Conservation (phyloP, 2,329 filamentous ascomycete species). For the Colletotrichum melonis region DNA sequence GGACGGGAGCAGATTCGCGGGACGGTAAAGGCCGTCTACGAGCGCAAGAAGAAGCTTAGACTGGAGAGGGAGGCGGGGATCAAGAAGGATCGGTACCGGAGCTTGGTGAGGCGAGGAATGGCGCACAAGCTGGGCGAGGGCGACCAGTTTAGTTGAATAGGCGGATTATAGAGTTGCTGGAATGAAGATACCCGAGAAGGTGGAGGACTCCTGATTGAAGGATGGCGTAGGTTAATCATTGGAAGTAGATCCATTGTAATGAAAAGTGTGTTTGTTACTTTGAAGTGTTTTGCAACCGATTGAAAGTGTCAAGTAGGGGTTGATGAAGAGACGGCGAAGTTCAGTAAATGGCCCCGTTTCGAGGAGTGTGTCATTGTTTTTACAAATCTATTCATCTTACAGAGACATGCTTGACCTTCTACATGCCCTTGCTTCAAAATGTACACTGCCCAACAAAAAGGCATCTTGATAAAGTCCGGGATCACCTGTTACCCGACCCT, state of each 20-base stretch:
- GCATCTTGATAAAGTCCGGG: conserved; percentile 16
- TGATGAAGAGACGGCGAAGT: too few species aligned
- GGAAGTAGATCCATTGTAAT: too few species aligned
- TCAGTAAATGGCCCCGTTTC: conserved; percentile 14
- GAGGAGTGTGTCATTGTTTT: conserved; percentile 42
- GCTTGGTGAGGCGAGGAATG: conserved; percentile 60
- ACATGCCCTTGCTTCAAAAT: conserved; percentile 34
- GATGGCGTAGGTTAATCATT: background rate
- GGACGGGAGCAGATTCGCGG: conserved; percentile 81
- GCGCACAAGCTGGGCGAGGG: conserved; percentile 69
- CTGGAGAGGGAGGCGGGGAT: conserved; percentile 61
- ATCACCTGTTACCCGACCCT: background rate
- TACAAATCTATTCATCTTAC: conserved; percentile 54
- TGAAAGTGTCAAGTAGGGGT: too few species aligned
- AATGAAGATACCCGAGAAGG: conserved; percentile 30
- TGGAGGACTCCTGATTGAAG: background rate
- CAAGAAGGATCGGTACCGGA: conserved; percentile 54
- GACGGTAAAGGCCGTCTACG: conserved; percentile 89
- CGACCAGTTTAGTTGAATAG: conserved; percentile 70
- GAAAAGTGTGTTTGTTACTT: too few species aligned
- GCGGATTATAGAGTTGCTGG: conserved; percentile 15
- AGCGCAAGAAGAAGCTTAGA: conserved; percentile 82
- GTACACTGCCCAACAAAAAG: conserved; percentile 34
- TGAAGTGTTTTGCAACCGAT: too few species aligned
- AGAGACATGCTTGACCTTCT: conserved; percentile 38